Percentiles rank a stretch among this genome's conserved stretches.
phyloP scores from a whole-genome alignment of 2,329 filamentous ascomycete genomes.

The Colletotrichum sp. region DNA sequence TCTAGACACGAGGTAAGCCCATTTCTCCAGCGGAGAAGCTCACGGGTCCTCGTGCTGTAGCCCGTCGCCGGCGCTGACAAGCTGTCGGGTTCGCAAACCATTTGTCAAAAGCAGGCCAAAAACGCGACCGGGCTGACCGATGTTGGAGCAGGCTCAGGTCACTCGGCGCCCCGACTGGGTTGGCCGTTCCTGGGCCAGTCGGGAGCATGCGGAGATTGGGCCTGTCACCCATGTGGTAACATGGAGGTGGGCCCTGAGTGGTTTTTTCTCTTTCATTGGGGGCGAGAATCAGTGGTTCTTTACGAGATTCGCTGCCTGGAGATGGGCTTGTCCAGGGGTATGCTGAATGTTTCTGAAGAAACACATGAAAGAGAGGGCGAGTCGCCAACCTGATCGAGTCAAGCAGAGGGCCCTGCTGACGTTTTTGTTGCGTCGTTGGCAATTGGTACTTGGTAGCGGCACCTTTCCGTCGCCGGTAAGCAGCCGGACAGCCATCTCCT shows the following conservation, averaged over 20 bases:
- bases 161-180: neutral
- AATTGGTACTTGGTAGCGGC: neutral
- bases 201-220: slow-evolving; percentile 9
- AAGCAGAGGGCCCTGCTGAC: neutral
- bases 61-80: neutral
- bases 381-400: neutral
- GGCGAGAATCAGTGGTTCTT: neutral
- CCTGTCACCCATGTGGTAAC: neutral
- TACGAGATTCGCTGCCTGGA: neutral
- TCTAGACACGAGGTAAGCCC: neutral
- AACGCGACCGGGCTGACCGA: slow-evolving; percentile 5
- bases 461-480: neutral
- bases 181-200: slow-evolving; percentile 16
- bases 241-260: neutral
- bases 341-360: neutral
- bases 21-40: neutral
- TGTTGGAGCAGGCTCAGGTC: neutral
- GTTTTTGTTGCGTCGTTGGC: neutral
- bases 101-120: neutral
- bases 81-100: neutral
- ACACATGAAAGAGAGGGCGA: neutral
- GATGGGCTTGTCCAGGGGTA: neutral
- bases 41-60: neutral
- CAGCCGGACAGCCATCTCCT: neutral
- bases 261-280: neutral